These are phyloP conservation scores for Flaveria robusta DNA, from an alignment of 129 eudicot genomes.

Conservation along the genomic window DNA sequence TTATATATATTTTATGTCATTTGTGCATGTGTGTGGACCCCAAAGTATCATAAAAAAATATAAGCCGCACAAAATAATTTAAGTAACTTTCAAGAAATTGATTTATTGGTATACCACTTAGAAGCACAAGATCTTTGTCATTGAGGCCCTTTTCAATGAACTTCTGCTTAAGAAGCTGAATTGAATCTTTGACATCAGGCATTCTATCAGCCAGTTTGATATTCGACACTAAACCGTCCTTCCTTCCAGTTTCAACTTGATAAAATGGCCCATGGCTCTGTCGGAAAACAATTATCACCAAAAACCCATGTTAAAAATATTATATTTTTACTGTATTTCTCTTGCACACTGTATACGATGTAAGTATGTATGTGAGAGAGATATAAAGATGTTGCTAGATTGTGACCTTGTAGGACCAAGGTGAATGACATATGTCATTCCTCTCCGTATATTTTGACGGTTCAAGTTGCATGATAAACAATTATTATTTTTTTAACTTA, in stretches of 20 bases:
- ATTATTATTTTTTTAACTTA: too few relatives aligned
- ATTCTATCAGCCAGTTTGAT: slow-evolving; percentile 39
- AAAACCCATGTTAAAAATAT: background rate
- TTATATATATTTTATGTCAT: background rate
- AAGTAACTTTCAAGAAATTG: background rate
- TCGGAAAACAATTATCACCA: background rate
- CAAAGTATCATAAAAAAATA: background rate
- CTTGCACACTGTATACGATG: slow-evolving; percentile 11
- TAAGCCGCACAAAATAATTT: background rate
- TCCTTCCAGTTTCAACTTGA: slow-evolving; percentile 71
- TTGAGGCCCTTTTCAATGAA: slow-evolving; percentile 59
- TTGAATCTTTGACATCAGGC: slow-evolving; percentile 65
- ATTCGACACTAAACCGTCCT: slow-evolving; percentile 62
- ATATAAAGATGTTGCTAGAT: background rate
- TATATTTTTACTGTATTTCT: background rate
- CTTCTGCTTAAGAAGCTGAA: slow-evolving; percentile 53
- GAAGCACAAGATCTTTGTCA: slow-evolving; percentile 71
- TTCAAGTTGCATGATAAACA: too few relatives aligned
- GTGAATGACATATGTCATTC: too few relatives aligned
- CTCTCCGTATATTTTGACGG: too few relatives aligned
- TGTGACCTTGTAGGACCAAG: too few relatives aligned
- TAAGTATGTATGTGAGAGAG: background rate
- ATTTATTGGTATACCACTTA: slow-evolving; percentile 46
- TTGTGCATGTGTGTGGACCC: background rate
- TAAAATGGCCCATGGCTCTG: slow-evolving; percentile 68